Conservation (phyloP, 2,329 filamentous ascomycete genomes). For the Xylaria arbuscula region DNA sequence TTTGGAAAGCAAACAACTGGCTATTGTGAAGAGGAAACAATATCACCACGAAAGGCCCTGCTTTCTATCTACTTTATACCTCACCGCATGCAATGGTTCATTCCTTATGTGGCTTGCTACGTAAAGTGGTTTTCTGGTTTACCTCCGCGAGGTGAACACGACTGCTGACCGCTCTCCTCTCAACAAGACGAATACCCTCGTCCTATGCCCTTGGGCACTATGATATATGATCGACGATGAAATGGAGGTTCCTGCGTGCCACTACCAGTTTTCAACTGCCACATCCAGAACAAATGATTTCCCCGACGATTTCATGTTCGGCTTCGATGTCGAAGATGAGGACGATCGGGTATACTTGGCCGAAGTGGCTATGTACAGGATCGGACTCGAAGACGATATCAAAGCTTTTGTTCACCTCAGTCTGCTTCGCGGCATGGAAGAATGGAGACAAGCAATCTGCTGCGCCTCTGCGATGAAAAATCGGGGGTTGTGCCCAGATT, state of each 20-base stretch:
- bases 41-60: not conserved
- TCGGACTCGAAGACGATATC: conserved; percentile 45
- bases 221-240: not conserved
- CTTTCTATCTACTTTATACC: not conserved
- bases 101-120: not conserved
- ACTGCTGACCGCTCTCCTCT: not conserved
- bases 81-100: not conserved
- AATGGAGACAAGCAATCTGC: conserved; percentile 51
- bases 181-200: not conserved
- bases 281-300: conserved; percentile 7
- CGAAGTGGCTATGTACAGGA: conserved; percentile 43
- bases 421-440: conserved; percentile 50
- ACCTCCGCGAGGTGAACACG: not conserved
- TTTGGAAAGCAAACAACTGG: not conserved
- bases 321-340: conserved; percentile 49
- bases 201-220: not conserved
- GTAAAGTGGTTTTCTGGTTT: not conserved
- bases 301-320: conserved; percentile 48
- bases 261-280: conserved; percentile 4
- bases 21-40: not conserved
- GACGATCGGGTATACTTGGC: conserved; percentile 46
- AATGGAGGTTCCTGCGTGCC: conserved; percentile 34
- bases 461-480: conserved; percentile 48
- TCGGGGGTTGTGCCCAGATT: conserved; percentile 34
- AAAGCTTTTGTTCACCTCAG: conserved; percentile 44